Conservation (phyloP, 768 basidiomycete species). For the Mycena crocata region DNA sequence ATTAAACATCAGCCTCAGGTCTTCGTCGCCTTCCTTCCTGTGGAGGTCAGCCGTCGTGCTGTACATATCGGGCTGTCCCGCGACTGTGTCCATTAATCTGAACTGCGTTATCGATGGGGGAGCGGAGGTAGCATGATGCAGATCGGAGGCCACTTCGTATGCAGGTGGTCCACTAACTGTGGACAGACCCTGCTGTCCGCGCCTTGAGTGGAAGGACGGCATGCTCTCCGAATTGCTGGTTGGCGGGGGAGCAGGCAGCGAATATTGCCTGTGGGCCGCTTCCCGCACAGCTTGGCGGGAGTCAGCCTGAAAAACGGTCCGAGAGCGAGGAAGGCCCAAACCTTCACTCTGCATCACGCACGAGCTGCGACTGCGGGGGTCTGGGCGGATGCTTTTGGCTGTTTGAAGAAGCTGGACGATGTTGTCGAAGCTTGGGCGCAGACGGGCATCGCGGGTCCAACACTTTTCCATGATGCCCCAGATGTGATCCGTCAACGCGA, state of each 20-base stretch:
- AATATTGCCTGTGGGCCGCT: neutral
- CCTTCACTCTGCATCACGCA: slow-evolving; percentile 16
- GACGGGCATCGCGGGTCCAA: slow-evolving; percentile 39
- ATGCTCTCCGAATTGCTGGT: slow-evolving; percentile 12
- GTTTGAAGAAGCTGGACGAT: slow-evolving; percentile 31
- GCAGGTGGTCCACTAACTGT: slow-evolving; percentile 28
- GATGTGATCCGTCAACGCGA: slow-evolving; percentile 35
- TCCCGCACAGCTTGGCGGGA: neutral
- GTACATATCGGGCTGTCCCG: too few species aligned
- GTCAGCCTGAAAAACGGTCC: neutral
- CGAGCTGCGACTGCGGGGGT: slow-evolving; percentile 1
- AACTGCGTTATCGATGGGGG: slow-evolving; percentile 20
- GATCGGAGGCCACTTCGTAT: too few species aligned
- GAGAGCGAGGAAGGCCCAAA: neutral
- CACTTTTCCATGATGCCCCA: slow-evolving; percentile 42
- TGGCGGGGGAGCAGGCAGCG: neutral
- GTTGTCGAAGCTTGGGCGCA: slow-evolving; percentile 42
- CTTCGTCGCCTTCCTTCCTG: too few species aligned
- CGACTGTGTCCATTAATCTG: neutral
- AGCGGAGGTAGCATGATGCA: too few species aligned
- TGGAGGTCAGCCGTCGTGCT: too few species aligned
- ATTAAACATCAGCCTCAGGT: too few species aligned
- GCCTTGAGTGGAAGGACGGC: slow-evolving; percentile 19
- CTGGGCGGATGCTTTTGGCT: neutral
- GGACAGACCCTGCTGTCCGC: slow-evolving; percentile 8